These are phyloP conservation scores for Lachancea cidri DNA, from an alignment of 805 yeast genomes.

Conservation along the genomic window DNA sequence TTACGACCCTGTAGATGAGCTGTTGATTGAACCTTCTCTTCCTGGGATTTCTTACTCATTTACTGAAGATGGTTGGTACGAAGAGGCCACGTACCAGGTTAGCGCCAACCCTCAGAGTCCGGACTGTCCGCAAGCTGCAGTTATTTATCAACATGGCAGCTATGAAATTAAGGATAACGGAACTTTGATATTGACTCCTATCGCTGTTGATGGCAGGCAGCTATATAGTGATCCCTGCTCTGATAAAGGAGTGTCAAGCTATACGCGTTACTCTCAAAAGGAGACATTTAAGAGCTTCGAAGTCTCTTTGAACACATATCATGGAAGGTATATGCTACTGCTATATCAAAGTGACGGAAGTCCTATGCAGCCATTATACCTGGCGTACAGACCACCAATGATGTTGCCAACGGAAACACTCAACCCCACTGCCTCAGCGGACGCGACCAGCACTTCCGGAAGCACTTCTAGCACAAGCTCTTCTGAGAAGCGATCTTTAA, in stretches of 20 bases:
- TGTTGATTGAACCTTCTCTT: constrained; percentile 88
- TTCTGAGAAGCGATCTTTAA: constrained; percentile 34
- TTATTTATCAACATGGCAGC: constrained; percentile 86
- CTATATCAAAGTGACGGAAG: constrained; percentile 76
- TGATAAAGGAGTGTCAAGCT: constrained; percentile 52
- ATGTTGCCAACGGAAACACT: constrained; percentile 92
- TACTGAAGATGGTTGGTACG: constrained; percentile 87
- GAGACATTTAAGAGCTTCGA: constrained; percentile 54
- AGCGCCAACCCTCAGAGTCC: constrained; percentile 67
- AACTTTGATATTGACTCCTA: constrained; percentile 62
- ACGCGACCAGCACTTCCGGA: constrained; percentile 34
- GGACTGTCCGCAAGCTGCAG: constrained; percentile 74
- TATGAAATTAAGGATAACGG: constrained; percentile 64
- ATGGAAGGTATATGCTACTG: constrained; percentile 74
- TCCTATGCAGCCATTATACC: constrained; percentile 77
- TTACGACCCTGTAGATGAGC: constrained; percentile 93
- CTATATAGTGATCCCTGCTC: constrained; percentile 82
- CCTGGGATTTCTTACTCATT: constrained; percentile 94
- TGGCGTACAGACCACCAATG: constrained; percentile 90
- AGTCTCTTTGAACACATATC: constrained; percentile 67
- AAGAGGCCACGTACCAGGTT: constrained; percentile 83
- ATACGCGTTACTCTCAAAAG: constrained; percentile 66
- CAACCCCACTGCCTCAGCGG: constrained; percentile 63
- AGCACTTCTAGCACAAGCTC: constrained; percentile 19
- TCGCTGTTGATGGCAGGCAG: constrained; percentile 89